Evolutionary conservation across 441 rosid species (phyloP), one percentile per base, ranked within the genome.

Genomic region (Brassica hybrid): DNA sequence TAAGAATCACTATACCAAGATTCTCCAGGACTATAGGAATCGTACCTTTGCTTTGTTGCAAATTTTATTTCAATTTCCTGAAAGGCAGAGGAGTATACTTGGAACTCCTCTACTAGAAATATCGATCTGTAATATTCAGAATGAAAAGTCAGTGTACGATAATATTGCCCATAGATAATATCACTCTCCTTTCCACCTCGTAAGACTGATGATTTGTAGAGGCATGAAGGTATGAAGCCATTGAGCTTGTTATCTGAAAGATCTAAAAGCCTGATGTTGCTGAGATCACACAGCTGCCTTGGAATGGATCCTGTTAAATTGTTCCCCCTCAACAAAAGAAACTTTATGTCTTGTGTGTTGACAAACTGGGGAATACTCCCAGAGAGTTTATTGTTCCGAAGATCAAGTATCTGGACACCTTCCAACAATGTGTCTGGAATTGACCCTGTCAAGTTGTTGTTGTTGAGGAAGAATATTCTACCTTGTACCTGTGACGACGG

Each of bases 21-120:
- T 13, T 23, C 65, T 25, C 65, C 65, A 25, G 1, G 61, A 56
- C 61, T 4, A 41, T 52, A 81, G 13, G 71, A 58, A 0, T 70
- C 74, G 43, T 65, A 32, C 66, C 82, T 78, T 27, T 21, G n/a
- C 36, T 81, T 81, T 0, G 27, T 2, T 17, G 3, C 14, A 14
- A 75, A 61, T 2, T 75, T 36, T 0, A 25, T 61, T 34, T 25
- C 71, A 62, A 23, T 6, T 1, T 65, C n/a, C 0, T 32, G 23
- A 71, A 4, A 60, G 57, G 27, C 9, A 59, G 3, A 2, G 8
- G 1, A 5, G 7, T 5, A 0, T n/a, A 60, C 10, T 19, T 0
- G 12, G 1, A 71, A 3, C 16, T 43, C 1, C 17, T 60, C 75
- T 0, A 6, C 8, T 23, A 65, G 1, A 6, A 65, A 1, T 36